Base-by-base conservation (phyloP, 345 rosid genomes). In the Camelina neglecta region DNA sequence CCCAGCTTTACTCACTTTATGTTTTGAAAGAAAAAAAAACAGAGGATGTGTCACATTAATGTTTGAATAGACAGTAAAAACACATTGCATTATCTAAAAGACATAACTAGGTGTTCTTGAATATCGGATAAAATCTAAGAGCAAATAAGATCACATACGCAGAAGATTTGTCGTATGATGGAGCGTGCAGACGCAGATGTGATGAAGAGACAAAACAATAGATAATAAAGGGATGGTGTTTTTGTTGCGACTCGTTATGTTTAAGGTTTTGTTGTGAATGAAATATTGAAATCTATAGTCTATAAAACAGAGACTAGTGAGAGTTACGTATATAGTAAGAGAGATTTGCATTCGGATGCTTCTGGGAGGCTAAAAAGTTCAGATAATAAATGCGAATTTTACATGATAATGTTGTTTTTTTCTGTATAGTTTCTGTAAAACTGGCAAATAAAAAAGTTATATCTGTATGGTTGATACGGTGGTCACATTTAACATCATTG, bases 141-240 rank as follows among this genome's bases (percentile, higher is more conserved):
- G 39, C 1, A 58, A 66, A 66, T 8, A 5, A 44, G 7, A 60
- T 41, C 6, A 26, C 69, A 7, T 75, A 68, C 74, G 63, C n/a
- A 13, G 79, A 35, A 60, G 5, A 41, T 53, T 20, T 31, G 74
- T 53, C 74, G 79, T 60, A 75, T 49, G 56, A 39, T 41, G 31
- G 74, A 68, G 15, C 3, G 1, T 50, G 69, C 21, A 31, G 79
- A 68, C 6, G 24, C 47, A 67, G 61, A 60, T 16, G 74, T 13
- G 57, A 75, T 36, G 56, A 60, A 60, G 69, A 68, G 79, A 39
- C 60, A 75, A 15, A 68, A 51, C 48, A 60, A 51, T 48, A 75
- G 67, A 39, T 60, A 33, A 60, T 15, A 47, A 53, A 75, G 20
- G 42, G 20, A 66, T 65, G 39, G 51, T 74, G 29, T 57, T n/a